Evolutionary conservation across 2,329 filamentous ascomycete genomes (phyloP), one percentile per base, ranked within the genome.

Genomic region (Dothidotthia symphoricarpi): DNA sequence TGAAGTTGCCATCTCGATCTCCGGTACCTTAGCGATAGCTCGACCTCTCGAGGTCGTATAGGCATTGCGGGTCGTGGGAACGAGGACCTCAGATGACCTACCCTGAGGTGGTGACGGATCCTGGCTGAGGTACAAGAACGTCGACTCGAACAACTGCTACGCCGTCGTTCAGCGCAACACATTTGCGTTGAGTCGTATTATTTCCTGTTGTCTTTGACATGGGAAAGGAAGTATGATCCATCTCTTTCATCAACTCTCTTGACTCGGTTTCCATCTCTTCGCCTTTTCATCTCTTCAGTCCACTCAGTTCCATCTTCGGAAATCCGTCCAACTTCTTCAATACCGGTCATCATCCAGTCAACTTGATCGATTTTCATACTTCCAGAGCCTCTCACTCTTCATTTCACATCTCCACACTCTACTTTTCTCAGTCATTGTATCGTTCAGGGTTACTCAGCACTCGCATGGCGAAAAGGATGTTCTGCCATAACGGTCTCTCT

Each of bases 401-500:
- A 22, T 35, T 31, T 9, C 28, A 28, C 31, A 28, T 33, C 19
- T 28, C 19, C 30, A 17, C 24, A 17, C 30, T 22, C 9, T 19
- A 37, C 13, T 16, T 17, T 24, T 13, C 22, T 40, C 11, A 36
- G 29, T 41, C 26, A 13, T 33, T 36, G 39, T 30, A 26, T 37
- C 29, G 30, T 36, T 37, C 14, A 22, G 19, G 9, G 19, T 6
- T 9, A 22, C 5, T 9, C 19, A 22, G 5, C 19, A 22, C 19
- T 22, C 19, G 19, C 19, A 28, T 35, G 28, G 24, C 6, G 40
- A 43, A 43, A 43, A 43, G 40, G 19, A 31, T 22, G 6, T 36
- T 12, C 8, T 34, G 35, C 28, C 40, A 43, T 32, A 43, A 43
- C 16, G 39, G 35, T 31, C 31, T 34, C 14, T 24, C 31, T 42